A percentile compares a stretch with the other conserved stretches of the same genome.
Conservation (phyloP, 768 basidiomycete genomes). For the Boletus reticuloceps region DNA sequence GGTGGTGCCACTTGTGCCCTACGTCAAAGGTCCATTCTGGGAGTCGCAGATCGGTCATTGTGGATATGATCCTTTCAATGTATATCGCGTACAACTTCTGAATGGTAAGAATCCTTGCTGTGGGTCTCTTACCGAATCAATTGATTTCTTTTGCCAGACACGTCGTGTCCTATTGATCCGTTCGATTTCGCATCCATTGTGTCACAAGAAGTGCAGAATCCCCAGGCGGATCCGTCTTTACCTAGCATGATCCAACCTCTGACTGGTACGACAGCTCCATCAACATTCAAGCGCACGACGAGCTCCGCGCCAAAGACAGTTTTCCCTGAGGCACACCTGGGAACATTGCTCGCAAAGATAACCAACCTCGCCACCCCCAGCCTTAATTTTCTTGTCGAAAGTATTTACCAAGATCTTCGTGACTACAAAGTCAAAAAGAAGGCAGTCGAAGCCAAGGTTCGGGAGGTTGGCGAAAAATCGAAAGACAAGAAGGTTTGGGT, state of each 20-base stretch:
- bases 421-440: constrained; percentile 78
- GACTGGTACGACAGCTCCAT: constrained; percentile 11
- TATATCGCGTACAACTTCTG: constrained; percentile 76
- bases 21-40: constrained; percentile 80
- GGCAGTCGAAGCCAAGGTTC: constrained; percentile 76
- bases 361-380: constrained; percentile 56
- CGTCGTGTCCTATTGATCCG: constrained; percentile 70
- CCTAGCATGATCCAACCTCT: constrained; percentile 35
- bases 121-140: constrained; percentile 1
- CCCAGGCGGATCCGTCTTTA: constrained; percentile 32
- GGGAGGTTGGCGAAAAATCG: constrained; percentile 73
- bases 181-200: constrained; percentile 66
- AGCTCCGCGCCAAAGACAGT: constrained; percentile 45
- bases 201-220: constrained; percentile 34
- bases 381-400: constrained; percentile 66
- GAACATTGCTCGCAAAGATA: constrained; percentile 62
- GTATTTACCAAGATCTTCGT: constrained; percentile 67
- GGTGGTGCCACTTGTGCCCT: constrained; percentile 76
- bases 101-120: constrained; percentile 59
- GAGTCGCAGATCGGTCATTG: constrained; percentile 67
- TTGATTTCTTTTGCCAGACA: constrained; percentile 44
- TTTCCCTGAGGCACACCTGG: constrained; percentile 69
- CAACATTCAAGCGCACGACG: constrained; percentile 26
- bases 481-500: constrained; percentile 75
- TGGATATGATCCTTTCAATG: constrained; percentile 65